phyloP scores from a whole-genome alignment of 305 asterid species.

The Withania somnifera region DNA sequence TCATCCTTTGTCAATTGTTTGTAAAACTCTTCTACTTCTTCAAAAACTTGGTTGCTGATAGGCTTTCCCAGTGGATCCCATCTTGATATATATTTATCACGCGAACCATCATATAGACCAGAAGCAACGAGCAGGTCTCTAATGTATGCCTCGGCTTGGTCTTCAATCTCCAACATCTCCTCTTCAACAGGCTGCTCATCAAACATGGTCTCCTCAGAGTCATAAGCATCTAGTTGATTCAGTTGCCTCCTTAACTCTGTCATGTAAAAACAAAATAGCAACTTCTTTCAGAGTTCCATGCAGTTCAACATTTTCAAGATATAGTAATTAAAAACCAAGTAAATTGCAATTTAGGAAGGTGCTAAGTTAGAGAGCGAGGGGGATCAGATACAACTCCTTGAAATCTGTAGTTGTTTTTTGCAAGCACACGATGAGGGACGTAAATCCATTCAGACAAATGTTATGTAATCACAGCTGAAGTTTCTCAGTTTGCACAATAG shows the following conservation, averaged over 20 bases:
- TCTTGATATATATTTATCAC: constrained; percentile 42
- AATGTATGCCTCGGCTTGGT: constrained; percentile 63
- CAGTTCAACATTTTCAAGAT: neutral
- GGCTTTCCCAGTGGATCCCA: constrained; percentile 82
- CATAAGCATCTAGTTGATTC: constrained; percentile 51
- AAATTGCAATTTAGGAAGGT: neutral
- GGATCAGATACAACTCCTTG: neutral
- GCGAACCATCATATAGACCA: constrained; percentile 64
- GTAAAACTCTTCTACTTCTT: constrained; percentile 58
- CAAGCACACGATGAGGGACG: neutral
- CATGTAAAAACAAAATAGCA: neutral
- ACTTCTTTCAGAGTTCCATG: neutral
- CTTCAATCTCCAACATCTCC: constrained; percentile 48
- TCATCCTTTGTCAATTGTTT: constrained; percentile 25
- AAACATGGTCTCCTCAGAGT: constrained; percentile 27
- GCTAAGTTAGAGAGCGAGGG: neutral
- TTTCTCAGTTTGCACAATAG: neutral
- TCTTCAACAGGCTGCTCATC: constrained; percentile 41
- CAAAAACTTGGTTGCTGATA: constrained; percentile 57
- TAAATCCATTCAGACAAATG: neutral
- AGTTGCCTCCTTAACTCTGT: constrained; percentile 76
- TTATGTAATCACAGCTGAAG: neutral
- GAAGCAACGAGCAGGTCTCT: constrained; percentile 76
- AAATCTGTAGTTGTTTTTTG: neutral
- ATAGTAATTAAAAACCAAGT: neutral